Percentiles rank a stretch among this genome's conserved stretches.
Evolutionary conservation across 495 filamentous ascomycete species (phyloP).

Genomic region (Xylaria acuta): DNA sequence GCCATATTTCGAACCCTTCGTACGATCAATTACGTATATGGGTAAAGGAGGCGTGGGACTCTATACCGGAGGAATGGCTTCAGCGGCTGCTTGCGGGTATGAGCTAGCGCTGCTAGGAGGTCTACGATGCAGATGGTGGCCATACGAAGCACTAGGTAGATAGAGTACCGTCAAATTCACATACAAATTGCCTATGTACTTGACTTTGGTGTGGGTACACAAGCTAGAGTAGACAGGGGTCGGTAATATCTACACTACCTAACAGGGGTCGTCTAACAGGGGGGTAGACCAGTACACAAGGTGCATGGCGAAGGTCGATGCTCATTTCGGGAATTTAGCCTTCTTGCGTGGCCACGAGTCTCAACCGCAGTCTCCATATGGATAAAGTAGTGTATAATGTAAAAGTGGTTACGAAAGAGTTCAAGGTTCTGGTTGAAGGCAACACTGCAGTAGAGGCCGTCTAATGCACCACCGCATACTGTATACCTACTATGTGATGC

Average conservation of each 20-base stretch:
- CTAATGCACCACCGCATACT: background rate
- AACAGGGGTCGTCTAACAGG: no score
- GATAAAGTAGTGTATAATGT: background rate
- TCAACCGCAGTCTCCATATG: background rate
- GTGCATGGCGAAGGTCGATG: background rate
- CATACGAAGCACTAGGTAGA: background rate
- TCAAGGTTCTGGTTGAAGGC: background rate
- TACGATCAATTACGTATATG: background rate
- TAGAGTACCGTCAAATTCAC: no score
- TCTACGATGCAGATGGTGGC: background rate
- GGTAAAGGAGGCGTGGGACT: background rate
- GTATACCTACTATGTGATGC: background rate
- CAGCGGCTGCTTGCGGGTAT: background rate
- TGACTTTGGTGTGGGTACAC: no score
- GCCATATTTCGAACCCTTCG: background rate
- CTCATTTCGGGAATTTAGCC: slow-evolving; percentile 13
- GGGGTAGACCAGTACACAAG: no score
- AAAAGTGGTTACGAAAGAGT: background rate
- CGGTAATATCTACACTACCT: no score
- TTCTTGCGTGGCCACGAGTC: background rate
- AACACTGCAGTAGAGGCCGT: background rate
- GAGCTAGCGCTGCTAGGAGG: background rate
- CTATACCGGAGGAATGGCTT: background rate
- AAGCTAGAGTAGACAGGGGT: no score
- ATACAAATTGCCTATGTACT: no score